Percentiles rank a stretch among this genome's conserved stretches.
phyloP scores from a whole-genome alignment of 345 rosid genomes.

The Excoecaria cochinchinensis region DNA sequence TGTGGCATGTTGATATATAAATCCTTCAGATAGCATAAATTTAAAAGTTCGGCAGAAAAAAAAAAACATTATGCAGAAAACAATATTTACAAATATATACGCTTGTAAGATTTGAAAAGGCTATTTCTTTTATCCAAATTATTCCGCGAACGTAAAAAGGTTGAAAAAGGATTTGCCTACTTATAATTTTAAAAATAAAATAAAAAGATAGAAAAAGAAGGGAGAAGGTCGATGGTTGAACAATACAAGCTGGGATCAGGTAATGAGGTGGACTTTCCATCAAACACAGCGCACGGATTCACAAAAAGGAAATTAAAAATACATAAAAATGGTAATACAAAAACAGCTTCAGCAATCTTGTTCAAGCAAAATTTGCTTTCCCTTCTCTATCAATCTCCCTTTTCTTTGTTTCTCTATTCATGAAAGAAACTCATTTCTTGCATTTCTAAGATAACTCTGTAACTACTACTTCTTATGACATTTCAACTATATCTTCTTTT shows the following conservation, averaged over 20 bases:
- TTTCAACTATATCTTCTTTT: conserved; percentile 28
- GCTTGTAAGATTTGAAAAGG: no score
- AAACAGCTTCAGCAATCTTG: not conserved
- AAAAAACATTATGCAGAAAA: no score
- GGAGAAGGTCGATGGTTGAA: conserved; percentile 13
- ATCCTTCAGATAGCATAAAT: no score
- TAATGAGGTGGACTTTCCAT: conserved; percentile 29
- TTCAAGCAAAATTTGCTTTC: conserved; percentile 27
- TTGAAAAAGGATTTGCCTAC: not conserved
- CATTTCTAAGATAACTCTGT: conserved; percentile 21
- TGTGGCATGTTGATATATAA: no score
- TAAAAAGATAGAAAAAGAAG: not conserved
- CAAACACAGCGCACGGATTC: not conserved
- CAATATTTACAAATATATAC: no score
- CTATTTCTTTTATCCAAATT: no score
- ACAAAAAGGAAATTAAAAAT: not conserved
- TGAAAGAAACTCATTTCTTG: conserved; percentile 18
- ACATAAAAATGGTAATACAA: no score
- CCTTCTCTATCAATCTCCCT: conserved; percentile 36
- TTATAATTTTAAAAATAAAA: no score
- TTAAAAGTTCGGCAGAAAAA: no score
- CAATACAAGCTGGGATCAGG: conserved; percentile 12
- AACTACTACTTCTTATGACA: conserved; percentile 43
- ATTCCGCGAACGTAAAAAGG: not conserved
- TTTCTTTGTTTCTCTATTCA: conserved; percentile 10